Base-by-base conservation (phyloP, 2,329 filamentous ascomycete genomes). In the Ciborinia camelliae region DNA sequence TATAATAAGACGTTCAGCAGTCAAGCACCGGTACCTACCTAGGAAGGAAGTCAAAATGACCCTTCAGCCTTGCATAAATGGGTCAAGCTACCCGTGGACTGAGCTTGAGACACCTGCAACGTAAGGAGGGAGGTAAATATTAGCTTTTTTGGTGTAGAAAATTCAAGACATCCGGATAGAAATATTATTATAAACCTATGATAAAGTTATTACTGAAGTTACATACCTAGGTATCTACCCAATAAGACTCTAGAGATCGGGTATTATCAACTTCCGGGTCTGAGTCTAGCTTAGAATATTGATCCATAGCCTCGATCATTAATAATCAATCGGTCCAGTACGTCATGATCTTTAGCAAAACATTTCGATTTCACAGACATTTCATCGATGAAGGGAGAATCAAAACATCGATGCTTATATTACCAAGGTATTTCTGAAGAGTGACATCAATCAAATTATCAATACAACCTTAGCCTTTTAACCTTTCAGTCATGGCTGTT, bases 21-120 rank as follows among this genome's bases (percentile, higher is more conserved):
- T n/a, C n/a, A n/a, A n/a, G n/a, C n/a, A n/a, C n/a, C n/a, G n/a
- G n/a, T n/a, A n/a, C n/a, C n/a, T n/a, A 18, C 47, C 47, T 26
- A 28, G 23, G 47, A 50, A 26, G 18, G 23, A 26, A n/a, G 15
- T 23, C 20, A 45, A 18, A 32, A 15, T 23, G 32, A 43, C 14
- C 39, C 20, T 47, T 58, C 55, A 59, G 55, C 55, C 55, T 59
- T 59, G 55, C 41, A 47, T 35, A 35, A 32, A 58, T 47, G 30
- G 4, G 30, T n/a, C 7, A 32, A 51, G 48, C 48, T n/a, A n/a
- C n/a, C n/a, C n/a, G n/a, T n/a, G n/a, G n/a, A n/a, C n/a, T n/a
- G n/a, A n/a, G n/a, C n/a, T n/a, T n/a, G n/a, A n/a, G n/a, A 43
- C 41, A 43, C 41, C 18, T 20, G 15, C 18, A 7, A 18, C 8